Base-by-base conservation (phyloP, 129 eudicot genomes). In the Flaveria bidentis region DNA sequence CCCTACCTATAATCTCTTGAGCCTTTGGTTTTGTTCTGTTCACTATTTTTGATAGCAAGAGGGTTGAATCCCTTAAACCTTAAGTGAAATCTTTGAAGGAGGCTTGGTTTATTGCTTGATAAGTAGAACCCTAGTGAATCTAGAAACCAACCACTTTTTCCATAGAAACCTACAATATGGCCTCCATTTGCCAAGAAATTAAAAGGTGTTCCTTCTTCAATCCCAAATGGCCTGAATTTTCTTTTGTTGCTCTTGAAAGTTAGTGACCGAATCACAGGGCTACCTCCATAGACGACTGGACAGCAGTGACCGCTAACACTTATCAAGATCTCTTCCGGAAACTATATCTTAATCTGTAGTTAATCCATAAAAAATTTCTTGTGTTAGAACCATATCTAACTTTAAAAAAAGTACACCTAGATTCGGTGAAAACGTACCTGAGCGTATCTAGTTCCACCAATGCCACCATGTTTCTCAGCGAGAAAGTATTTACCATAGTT, bases 171-270 rank as follows among this genome's bases (percentile, higher is more conserved):
- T 22, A 91, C 86, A 9, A 88, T 79, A 16, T 62, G 75, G 9
- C 82, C 85, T 25, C 89, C 92, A 15, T 87, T 88, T 64, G 87
- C 69, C 26, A 81, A 79, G 45, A 85, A 85, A 14, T 69, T 78
- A 36, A 92, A 89, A 1, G 96, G 96, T 1, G 88, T 89, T 45
- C 93, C 97, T 74, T 84, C 89, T 82, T 92, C 97, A 10, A 84
- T 86, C 13, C 96, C 97, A 66, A 75, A 92, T 0, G 96, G 96
- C 13, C 96, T 96, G 50, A 79, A 85, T 1, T 84, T 89, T 61
- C 91, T 83, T n/a, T 67, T 45, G 78, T 89, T 92, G 79, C 79
- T 92, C 80, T 74, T 85, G 13, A 92, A 85, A 2, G 86, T 89
- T 50, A 92, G 78, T 13, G 96, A 89, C 14, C 91, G 65, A 36